Percentiles rank a stretch among this genome's conserved stretches.
phyloP scores from a whole-genome alignment of 352 stramenopile genomes.

The Phytophthora fragariae region DNA sequence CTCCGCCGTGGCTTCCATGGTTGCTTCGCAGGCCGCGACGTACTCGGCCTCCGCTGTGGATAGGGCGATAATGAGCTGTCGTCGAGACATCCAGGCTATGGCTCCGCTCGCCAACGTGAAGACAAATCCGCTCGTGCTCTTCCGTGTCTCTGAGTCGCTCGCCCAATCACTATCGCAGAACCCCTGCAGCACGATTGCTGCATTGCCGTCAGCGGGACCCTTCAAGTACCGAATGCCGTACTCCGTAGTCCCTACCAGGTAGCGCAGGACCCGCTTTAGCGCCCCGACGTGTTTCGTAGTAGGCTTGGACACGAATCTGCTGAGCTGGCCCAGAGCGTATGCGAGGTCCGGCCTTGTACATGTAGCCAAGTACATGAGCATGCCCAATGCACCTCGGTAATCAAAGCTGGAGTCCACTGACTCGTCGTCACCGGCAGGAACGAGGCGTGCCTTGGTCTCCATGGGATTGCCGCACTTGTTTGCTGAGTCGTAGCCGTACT shows the following conservation, averaged over 20 bases:
- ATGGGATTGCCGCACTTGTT: constrained; percentile 13
- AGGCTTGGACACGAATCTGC: constrained; percentile 10
- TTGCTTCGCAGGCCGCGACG: constrained; percentile 14
- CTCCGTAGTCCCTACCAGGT: constrained; percentile 3
- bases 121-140: constrained; percentile 8
- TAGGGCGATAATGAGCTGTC: constrained; percentile 1
- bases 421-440: background rate
- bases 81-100: constrained; percentile 4
- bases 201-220: background rate
- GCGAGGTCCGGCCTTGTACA: constrained; percentile 4
- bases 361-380: constrained; percentile 9
- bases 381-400: background rate
- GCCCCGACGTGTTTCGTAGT: background rate
- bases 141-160: constrained; percentile 3
- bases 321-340: constrained; percentile 8
- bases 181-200: background rate
- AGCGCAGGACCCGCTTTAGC: constrained; percentile 3
- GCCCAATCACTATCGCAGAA: constrained; percentile 13
- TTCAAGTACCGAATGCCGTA: constrained; percentile 8
- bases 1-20: background rate
- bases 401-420: background rate
- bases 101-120: constrained; percentile 7
- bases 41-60: constrained; percentile 9
- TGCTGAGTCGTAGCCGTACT: constrained; percentile 8
- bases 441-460: constrained; percentile 1